Conservation (phyloP, 2,329 filamentous ascomycete genomes). For the Neofusicoccum ribis region DNA sequence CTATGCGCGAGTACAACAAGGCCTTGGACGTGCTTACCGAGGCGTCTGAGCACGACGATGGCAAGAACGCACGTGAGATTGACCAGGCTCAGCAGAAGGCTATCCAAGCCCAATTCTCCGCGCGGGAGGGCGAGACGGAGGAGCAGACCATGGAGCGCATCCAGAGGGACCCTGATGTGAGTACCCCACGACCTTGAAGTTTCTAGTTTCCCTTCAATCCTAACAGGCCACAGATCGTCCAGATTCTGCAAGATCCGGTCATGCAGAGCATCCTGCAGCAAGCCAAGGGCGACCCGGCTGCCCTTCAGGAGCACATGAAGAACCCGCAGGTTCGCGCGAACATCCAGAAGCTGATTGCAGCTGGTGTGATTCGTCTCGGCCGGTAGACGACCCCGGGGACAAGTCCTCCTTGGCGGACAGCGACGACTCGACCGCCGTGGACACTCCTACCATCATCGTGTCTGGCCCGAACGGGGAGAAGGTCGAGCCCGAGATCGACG, state of each 20-base stretch:
- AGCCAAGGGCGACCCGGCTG: slow-evolving; percentile 88
- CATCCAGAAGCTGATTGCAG: slow-evolving; percentile 92
- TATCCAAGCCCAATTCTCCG: slow-evolving; percentile 82
- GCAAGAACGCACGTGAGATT: slow-evolving; percentile 86
- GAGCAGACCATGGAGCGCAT: slow-evolving; percentile 92
- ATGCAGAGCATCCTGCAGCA: slow-evolving; percentile 98
- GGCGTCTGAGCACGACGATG: slow-evolving; percentile 73
- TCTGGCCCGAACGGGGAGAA: slow-evolving; percentile 2
- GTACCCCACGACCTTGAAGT: slow-evolving; percentile 33
- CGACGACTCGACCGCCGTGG: background rate
- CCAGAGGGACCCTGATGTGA: slow-evolving; percentile 84
- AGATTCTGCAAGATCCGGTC: slow-evolving; percentile 89
- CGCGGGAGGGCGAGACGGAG: slow-evolving; percentile 91
- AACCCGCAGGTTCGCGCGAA: slow-evolving; percentile 83
- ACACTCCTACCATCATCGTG: background rate
- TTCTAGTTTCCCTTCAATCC: background rate
- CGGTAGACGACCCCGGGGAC: slow-evolving; percentile 34
- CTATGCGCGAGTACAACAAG: slow-evolving; percentile 98
- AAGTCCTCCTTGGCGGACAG: background rate
- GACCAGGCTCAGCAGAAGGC: slow-evolving; percentile 94
- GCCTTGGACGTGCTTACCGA: slow-evolving; percentile 86
- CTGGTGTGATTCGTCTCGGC: slow-evolving; percentile 84
- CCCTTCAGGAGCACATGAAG: slow-evolving; percentile 95
- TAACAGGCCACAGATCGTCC: slow-evolving; percentile 64
- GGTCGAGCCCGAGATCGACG: background rate